Percentiles rank a stretch among this genome's conserved stretches.
Conservation (phyloP, 2,329 filamentous ascomycete genomes). For the Pleoardoris graminearum region DNA sequence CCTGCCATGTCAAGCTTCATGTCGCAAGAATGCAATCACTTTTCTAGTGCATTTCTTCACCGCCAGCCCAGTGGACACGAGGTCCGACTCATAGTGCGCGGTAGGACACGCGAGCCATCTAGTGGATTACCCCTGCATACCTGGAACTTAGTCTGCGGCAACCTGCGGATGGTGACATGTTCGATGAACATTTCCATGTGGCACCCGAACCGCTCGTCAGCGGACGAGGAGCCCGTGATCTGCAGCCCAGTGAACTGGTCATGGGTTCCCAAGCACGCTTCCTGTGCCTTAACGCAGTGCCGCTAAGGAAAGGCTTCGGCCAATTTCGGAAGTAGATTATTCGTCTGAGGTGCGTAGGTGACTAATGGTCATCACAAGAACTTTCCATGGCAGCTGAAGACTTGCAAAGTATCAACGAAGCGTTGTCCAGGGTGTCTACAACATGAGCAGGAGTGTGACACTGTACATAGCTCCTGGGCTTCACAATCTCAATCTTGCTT, state of each 20-base stretch:
- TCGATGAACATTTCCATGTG: slow-evolving; percentile 1
- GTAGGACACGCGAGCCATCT: slow-evolving; percentile 2
- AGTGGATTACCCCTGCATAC: slow-evolving; percentile 4
- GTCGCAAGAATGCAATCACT: neutral
- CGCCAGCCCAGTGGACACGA: neutral
- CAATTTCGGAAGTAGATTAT: neutral
- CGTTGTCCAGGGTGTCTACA: too few relatives aligned
- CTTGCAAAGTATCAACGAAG: too few relatives aligned
- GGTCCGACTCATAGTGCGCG: neutral
- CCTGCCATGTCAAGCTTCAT: neutral
- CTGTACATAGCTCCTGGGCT: too few relatives aligned
- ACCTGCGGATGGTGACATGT: neutral
- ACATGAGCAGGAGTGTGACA: too few relatives aligned
- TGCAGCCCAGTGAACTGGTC: neutral
- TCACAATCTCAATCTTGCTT: too few relatives aligned
- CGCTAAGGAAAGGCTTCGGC: neutral
- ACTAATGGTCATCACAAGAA: too few relatives aligned
- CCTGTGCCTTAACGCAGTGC: neutral
- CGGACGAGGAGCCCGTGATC: neutral
- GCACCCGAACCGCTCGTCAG: neutral
- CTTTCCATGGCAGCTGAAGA: too few relatives aligned
- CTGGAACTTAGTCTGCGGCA: neutral
- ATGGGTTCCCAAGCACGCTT: neutral
- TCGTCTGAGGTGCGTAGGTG: too few relatives aligned
- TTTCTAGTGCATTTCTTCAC: neutral